Evolutionary conservation across 2,329 filamentous ascomycete species (phyloP).

Genomic region (Penicillium psychrosexuale): DNA sequence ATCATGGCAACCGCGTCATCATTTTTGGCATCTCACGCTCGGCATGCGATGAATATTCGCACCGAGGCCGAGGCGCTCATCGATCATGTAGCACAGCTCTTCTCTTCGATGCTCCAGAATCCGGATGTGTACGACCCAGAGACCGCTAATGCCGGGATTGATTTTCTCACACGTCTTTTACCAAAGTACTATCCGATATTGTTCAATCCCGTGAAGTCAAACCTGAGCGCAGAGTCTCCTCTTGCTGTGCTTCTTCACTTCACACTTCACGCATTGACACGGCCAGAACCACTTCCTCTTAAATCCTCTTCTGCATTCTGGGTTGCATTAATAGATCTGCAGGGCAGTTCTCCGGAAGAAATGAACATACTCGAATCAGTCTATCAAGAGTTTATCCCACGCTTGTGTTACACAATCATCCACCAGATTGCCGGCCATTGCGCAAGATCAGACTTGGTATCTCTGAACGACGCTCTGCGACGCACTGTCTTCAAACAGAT

Average conservation of each 20-base stretch:
- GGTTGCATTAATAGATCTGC: constrained; percentile 39
- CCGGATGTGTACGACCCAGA: constrained; percentile 40
- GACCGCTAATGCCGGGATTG: constrained; percentile 45
- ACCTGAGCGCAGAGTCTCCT: constrained; percentile 17
- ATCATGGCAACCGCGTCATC: constrained; percentile 48
- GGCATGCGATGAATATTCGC: constrained; percentile 34
- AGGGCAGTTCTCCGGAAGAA: constrained; percentile 20
- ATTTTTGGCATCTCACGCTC: constrained; percentile 44
- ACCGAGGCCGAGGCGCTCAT: constrained; percentile 37
- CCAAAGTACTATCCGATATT: constrained; percentile 42
- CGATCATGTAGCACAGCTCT: constrained; percentile 38
- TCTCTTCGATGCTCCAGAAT: constrained; percentile 37
- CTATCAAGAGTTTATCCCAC: constrained; percentile 36
- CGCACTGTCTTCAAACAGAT: constrained; percentile 43
- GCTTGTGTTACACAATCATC: constrained; percentile 40
- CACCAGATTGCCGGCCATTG: constrained; percentile 44
- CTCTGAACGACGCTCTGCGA: constrained; percentile 42
- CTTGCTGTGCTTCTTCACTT: constrained; percentile 40
- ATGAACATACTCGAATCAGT: constrained; percentile 27
- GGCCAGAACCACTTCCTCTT: constrained; percentile 47
- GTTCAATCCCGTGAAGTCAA: constrained; percentile 33
- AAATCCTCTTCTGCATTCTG: constrained; percentile 47
- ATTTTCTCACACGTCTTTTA: constrained; percentile 44
- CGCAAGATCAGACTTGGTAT: constrained; percentile 45
- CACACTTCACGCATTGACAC: constrained; percentile 40